Evolutionary conservation across 768 basidiomycete species (phyloP), one percentile per base, ranked within the genome.

Genomic region (Kwoniella sp.): DNA sequence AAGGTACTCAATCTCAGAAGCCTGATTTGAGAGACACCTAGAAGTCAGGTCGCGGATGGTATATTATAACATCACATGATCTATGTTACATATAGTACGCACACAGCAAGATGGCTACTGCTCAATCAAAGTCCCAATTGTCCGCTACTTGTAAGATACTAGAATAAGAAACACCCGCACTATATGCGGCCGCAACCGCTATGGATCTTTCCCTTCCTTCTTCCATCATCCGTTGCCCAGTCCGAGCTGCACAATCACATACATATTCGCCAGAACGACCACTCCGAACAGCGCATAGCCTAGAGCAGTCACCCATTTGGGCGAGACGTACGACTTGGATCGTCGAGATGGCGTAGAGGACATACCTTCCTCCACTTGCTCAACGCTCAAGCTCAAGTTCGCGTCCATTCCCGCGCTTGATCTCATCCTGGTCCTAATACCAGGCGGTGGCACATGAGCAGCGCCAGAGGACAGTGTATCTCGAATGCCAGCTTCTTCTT

Each of bases 261-360:
- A 93, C 30, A 85, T 73, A 71, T 94, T 92, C 28, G 91, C 92
- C 8, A 85, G 81, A 8, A 88, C 77, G 25, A 93, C 83, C 4
- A 91, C 69, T 12, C 87, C 70, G 84, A 88, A 92, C 30, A 92
- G 86, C 20, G 81, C 17, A 66, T 82, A 85, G 2, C 87, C 90
- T 17, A 89, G 34, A 4, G 67, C 65, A 17, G 83, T 86, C 38
- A 84, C 77, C 83, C 61, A 73, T 55, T 62, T 68, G 13, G 77
- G 67, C n/a, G 66, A 68, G 28, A 45, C 67, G 50, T 72, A 77
- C 8, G 56, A 67, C 77, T 37, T 84, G 81, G 54, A 79, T 82
- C 38, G 66, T 73, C 38, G 65, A 17, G 5, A 17, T 20, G 22
- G 54, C 22, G 34, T 23, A 1, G 29, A 20, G 30, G 12, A 3